phyloP scores from a whole-genome alignment of 495 filamentous ascomycete species.

The Echria macrotheca region DNA sequence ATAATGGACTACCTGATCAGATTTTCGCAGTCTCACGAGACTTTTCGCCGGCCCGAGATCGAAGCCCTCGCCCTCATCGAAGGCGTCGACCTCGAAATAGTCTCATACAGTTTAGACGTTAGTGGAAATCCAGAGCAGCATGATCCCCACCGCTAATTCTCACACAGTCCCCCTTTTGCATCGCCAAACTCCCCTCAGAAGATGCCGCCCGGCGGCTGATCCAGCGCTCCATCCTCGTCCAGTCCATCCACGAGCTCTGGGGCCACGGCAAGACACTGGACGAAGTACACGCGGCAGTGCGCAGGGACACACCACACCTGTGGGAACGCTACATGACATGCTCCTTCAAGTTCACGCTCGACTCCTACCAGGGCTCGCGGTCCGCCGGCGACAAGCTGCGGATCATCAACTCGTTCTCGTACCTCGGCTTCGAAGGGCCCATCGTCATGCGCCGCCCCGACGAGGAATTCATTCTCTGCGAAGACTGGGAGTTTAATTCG shows the following conservation, averaged over 20 bases:
- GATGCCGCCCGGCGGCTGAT: conserved; percentile 61
- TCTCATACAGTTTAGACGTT: conserved; percentile 69
- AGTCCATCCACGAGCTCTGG: conserved; percentile 86
- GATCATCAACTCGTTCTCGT: conserved; percentile 77
- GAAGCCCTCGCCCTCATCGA: conserved; percentile 69
- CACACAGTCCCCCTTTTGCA: conserved; percentile 76
- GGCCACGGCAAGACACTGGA: conserved; percentile 62
- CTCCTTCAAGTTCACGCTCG: conserved; percentile 78
- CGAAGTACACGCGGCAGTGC: conserved; percentile 61
- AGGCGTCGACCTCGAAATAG: conserved; percentile 61
- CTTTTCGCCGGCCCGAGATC: conserved; percentile 83
- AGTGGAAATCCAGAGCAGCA: conserved; percentile 55
- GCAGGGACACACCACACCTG: conserved; percentile 47
- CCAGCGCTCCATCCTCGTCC: conserved; percentile 69
- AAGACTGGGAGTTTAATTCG: conserved; percentile 61
- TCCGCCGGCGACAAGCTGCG: conserved; percentile 49
- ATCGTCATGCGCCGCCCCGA: conserved; percentile 70
- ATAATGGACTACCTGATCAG: conserved; percentile 77
- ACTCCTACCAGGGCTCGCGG: conserved; percentile 69
- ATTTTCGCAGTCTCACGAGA: conserved; percentile 85
- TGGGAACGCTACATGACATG: conserved; percentile 57
- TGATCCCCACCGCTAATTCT: not conserved
- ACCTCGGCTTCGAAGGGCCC: conserved; percentile 68
- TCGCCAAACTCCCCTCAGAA: conserved; percentile 63
- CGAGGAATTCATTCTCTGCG: conserved; percentile 69